A percentile compares a stretch with the other conserved stretches of the same genome.
Conservation (phyloP, 805 yeast species). For the Yarrowia yakushimensis region DNA sequence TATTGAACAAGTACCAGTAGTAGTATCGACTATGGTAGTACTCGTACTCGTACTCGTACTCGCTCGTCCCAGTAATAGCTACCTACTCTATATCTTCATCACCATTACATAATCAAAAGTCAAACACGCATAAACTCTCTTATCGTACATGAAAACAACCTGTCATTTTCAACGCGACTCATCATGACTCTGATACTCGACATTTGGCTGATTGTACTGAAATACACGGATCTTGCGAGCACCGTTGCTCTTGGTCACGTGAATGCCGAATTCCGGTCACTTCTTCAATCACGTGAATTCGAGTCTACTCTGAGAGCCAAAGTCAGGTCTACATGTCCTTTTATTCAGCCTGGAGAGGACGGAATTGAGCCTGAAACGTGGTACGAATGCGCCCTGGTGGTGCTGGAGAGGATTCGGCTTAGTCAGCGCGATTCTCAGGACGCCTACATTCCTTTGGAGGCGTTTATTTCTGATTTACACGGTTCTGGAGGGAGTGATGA, state of each 20-base stretch:
- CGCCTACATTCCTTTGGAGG: background rate
- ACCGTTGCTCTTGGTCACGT: background rate
- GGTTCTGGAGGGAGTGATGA: background rate
- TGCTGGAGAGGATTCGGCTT: background rate
- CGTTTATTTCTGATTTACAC: background rate
- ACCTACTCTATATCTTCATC: no score
- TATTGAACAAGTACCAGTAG: no score
- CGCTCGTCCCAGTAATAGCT: no score
- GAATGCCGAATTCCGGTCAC: background rate
- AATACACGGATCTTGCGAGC: background rate
- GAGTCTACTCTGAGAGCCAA: background rate
- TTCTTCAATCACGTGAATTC: background rate
- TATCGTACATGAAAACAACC: background rate
- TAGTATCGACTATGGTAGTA: no score
- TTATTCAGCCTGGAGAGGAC: background rate
- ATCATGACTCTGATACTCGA: background rate
- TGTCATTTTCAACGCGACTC: background rate
- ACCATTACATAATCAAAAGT: background rate
- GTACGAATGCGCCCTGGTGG: background rate
- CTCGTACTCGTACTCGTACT: no score
- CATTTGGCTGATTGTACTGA: background rate
- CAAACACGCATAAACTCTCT: constrained; percentile 7
- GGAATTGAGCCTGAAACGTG: background rate
- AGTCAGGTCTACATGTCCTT: background rate
- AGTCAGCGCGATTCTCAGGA: background rate